These are phyloP conservation scores for Tuber microsphaerosporum DNA, from an alignment of 495 filamentous ascomycete species.

Conservation along the genomic window DNA sequence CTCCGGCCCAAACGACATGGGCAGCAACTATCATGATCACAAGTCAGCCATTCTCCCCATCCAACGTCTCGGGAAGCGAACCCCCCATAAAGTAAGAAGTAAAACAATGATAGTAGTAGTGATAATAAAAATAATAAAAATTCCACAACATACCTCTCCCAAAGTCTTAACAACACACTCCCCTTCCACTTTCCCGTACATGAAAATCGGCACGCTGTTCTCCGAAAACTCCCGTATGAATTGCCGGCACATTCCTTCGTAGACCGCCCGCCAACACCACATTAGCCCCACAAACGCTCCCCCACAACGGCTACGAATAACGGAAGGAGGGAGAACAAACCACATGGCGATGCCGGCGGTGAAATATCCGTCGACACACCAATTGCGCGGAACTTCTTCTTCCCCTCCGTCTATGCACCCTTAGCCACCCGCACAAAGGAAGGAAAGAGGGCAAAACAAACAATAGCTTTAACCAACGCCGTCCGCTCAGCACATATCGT, in stretches of 20 bases:
- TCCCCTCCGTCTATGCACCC: constrained; percentile 51
- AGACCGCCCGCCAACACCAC: neutral
- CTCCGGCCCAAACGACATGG: constrained; percentile 66
- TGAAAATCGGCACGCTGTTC: constrained; percentile 66
- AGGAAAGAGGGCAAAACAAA: constrained; percentile 39
- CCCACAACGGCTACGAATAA: neutral
- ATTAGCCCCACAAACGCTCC: neutral
- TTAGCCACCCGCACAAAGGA: neutral
- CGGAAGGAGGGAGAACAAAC: constrained; percentile 47
- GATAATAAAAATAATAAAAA: neutral
- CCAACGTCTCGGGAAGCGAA: neutral
- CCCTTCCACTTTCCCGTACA: constrained; percentile 69
- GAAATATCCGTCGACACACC: constrained; percentile 77
- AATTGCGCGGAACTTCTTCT: constrained; percentile 66
- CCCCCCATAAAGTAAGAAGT: neutral
- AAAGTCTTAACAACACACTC: constrained; percentile 64
- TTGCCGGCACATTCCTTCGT: constrained; percentile 49
- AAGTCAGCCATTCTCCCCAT: constrained; percentile 3
- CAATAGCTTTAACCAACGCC: constrained; percentile 73
- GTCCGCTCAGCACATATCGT: constrained; percentile 90
- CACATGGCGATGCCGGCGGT: constrained; percentile 65
- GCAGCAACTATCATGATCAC: constrained; percentile 51
- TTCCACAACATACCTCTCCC: constrained; percentile 53
- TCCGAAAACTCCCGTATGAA: constrained; percentile 71
- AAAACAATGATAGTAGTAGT: neutral